phyloP scores from a whole-genome alignment of 768 basidiomycete genomes.

The Leccinum sublutescens region DNA sequence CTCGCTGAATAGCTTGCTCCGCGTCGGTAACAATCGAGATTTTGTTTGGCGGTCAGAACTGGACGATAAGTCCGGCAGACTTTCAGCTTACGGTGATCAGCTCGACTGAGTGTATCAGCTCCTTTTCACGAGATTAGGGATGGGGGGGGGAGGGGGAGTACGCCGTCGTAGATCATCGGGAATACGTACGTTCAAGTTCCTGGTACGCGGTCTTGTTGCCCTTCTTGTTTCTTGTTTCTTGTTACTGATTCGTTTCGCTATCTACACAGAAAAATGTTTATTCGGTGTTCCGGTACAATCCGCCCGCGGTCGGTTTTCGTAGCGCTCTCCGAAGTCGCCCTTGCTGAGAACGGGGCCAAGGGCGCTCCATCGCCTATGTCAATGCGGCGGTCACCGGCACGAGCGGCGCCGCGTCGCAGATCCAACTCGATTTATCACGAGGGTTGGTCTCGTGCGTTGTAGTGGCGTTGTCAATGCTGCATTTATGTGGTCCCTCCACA shows the following conservation, averaged over 20 bases:
- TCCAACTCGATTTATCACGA: background rate
- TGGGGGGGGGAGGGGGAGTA: constrained; percentile 17
- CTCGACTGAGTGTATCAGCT: constrained; percentile 47
- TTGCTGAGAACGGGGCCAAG: constrained; percentile 29
- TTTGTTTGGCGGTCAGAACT: constrained; percentile 45
- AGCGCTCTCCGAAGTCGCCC: constrained; percentile 33
- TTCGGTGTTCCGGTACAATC: constrained; percentile 50
- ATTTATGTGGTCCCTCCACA: background rate
- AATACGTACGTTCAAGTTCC: constrained; percentile 37
- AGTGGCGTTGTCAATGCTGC: background rate
- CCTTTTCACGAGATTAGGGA: constrained; percentile 44
- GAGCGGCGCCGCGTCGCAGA: constrained; percentile 4
- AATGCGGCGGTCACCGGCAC: constrained; percentile 43
- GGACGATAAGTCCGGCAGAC: constrained; percentile 49
- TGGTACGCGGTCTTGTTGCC: constrained; percentile 22
- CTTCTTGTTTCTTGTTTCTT: background rate
- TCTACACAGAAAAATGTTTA: constrained; percentile 52
- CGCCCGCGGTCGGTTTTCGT: constrained; percentile 53
- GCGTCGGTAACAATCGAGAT: constrained; percentile 39
- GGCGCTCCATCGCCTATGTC: constrained; percentile 47
- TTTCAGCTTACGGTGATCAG: constrained; percentile 43
- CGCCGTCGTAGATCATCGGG: constrained; percentile 52
- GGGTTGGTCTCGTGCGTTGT: background rate
- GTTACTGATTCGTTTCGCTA: background rate
- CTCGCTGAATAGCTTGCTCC: constrained; percentile 29